Conservation (phyloP, 164 flowering plant genomes). For the Liquidambar formosana region DNA sequence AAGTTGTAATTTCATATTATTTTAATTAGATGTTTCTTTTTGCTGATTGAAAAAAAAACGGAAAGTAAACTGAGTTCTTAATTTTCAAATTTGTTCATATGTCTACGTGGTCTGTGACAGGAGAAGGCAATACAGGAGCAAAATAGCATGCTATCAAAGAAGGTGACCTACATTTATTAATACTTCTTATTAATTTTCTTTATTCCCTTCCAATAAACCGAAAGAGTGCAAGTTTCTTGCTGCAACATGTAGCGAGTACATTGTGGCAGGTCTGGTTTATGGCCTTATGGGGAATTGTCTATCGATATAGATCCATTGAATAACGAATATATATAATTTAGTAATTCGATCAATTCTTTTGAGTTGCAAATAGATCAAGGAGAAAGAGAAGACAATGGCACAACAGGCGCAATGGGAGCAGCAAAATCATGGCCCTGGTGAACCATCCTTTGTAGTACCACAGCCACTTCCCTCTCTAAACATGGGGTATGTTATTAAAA, state of each 20-base stretch:
- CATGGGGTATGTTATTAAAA: slow-evolving; percentile 23
- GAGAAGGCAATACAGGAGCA: slow-evolving; percentile 49
- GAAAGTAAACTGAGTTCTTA: no score
- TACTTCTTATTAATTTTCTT: no score
- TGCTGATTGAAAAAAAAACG: no score
- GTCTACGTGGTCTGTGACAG: slow-evolving; percentile 32
- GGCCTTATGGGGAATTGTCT: no score
- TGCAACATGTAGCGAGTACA: no score
- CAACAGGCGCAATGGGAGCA: slow-evolving; percentile 36
- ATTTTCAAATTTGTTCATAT: neutral
- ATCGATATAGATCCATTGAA: no score
- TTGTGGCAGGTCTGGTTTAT: no score
- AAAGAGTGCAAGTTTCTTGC: no score
- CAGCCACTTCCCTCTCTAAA: slow-evolving; percentile 34
- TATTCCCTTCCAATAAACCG: no score
- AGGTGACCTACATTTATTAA: slow-evolving; percentile 25
- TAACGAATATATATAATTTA: no score
- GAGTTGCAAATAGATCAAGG: slow-evolving; percentile 32
- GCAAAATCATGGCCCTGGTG: slow-evolving; percentile 26
- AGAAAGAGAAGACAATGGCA: slow-evolving; percentile 28
- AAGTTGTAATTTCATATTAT: no score
- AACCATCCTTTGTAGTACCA: slow-evolving; percentile 27
- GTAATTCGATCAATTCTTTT: neutral
- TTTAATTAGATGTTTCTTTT: no score
- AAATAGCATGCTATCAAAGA: slow-evolving; percentile 42